phyloP scores from a whole-genome alignment of 305 asterid genomes.

The Solanum chacoense region DNA sequence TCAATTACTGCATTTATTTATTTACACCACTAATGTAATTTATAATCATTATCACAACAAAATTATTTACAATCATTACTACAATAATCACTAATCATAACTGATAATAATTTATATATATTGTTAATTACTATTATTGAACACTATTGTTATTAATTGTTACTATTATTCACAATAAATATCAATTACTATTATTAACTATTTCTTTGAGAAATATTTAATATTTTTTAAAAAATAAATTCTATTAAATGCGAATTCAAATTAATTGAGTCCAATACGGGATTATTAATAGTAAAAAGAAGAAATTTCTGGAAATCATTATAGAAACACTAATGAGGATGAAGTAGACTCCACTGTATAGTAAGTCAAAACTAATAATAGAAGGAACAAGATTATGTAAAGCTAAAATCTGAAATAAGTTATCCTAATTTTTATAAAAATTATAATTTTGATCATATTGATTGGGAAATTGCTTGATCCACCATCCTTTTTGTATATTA shows the following conservation, averaged over 20 bases:
- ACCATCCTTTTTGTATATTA: background rate
- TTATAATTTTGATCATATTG: background rate
- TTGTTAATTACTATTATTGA: background rate
- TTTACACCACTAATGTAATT: background rate
- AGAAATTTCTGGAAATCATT: background rate
- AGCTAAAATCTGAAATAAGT: background rate
- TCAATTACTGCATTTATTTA: background rate
- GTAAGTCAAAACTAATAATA: background rate
- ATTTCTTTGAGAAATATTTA: too few species aligned
- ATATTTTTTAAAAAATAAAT: too few species aligned
- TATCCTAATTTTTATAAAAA: too few species aligned
- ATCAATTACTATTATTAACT: too few species aligned
- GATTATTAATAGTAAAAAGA: too few species aligned
- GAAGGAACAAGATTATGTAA: background rate
- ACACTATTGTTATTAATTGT: too few species aligned
- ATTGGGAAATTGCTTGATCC: background rate
- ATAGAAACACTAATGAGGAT: background rate
- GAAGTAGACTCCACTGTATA: background rate
- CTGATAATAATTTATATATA: background rate
- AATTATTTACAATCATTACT: background rate
- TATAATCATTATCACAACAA: background rate
- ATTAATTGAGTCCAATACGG: too few species aligned
- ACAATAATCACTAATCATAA: background rate
- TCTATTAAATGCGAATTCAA: too few species aligned
- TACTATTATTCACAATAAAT: background rate